Percentiles rank a stretch among this genome's conserved stretches.
These are phyloP conservation scores for Seiridium unicorne DNA, from an alignment of 2,329 filamentous ascomycete genomes.

Conservation along the genomic window DNA sequence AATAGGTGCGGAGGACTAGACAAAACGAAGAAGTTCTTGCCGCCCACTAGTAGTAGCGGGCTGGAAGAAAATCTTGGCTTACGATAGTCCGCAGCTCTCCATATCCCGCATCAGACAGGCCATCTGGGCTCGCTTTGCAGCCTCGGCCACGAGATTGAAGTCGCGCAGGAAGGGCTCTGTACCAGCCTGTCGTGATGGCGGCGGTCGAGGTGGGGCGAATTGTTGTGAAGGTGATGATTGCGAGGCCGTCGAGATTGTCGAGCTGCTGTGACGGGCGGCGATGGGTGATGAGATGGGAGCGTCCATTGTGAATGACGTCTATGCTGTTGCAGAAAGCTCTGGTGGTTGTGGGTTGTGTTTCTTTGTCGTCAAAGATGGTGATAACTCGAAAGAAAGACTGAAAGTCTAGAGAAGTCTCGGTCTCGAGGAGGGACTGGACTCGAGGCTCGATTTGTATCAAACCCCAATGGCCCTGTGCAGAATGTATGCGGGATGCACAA, in stretches of 20 bases:
- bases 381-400: too few species aligned
- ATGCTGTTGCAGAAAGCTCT: neutral
- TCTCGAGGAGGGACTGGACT: neutral
- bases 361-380: too few species aligned
- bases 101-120: conserved; percentile 85
- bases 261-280: conserved; percentile 11
- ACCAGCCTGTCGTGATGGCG: conserved; percentile 25
- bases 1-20: neutral
- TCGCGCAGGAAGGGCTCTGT: conserved; percentile 69
- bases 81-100: conserved; percentile 64
- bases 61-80: conserved; percentile 2
- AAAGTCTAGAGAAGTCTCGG: too few species aligned
- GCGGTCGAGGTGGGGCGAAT: conserved; percentile 20
- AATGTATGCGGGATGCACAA: neutral
- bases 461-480: neutral
- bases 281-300: conserved; percentile 27
- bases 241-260: conserved; percentile 10
- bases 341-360: neutral
- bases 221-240: conserved; percentile 15
- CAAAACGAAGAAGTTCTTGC: neutral
- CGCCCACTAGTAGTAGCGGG: too few species aligned
- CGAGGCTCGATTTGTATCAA: neutral
- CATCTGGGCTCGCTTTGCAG: conserved; percentile 89
- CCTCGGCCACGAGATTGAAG: conserved; percentile 85
- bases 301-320: conserved; percentile 23